Base-by-base conservation (phyloP, 768 basidiomycete genomes). In the Daedalea quercina region DNA sequence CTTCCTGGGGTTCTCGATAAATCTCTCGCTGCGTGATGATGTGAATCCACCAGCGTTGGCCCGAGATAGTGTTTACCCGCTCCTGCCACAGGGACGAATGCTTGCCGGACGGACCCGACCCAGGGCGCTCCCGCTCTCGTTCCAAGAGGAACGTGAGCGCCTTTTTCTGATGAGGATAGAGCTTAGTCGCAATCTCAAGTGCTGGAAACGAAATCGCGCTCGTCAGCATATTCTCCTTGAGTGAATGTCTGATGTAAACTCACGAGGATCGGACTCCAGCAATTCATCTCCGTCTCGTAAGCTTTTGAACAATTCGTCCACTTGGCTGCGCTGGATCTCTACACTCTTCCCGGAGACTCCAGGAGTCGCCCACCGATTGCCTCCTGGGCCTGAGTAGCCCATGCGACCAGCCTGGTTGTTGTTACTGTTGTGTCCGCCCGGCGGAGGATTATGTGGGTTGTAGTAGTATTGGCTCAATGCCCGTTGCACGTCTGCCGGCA, bases 131-230 rank as follows among this genome's bases (percentile, higher is more conserved):
- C 56, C 82, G 77, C 67, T 89, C 85, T 65, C 96, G 81, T 63
- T 96, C 91, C 19, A 97, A 76, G 47, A 99, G 74, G 70, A 99
- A 99, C 1, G 95, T 93, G 19, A 99, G 76, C 22, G 95, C 96
- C 68, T 95, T 95, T 72, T 94, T 95, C 72, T 99, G 96, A 75
- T 99, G 96, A 19, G 95, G 92, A 70, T 98, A 99, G 8, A 99
- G 74, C 44, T 72, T 77, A 20, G 96, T 96, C 34, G 85, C 87
- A 50, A 99, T 81, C 61, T 87, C 83, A 50, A 75, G 63, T 47
- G 71, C 87, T 88, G 61, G 61, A 43, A 52, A 37, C n/a, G 3
- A 49, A 19, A n/a, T n/a, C n/a, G n/a, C n/a, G n/a, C n/a, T n/a
- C n/a, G 24, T 22, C 22, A 47, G 25, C 7, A 24, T 8, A 48